phyloP scores from a whole-genome alignment of 2,329 filamentous ascomycete genomes.

The Fusarium sp. region DNA sequence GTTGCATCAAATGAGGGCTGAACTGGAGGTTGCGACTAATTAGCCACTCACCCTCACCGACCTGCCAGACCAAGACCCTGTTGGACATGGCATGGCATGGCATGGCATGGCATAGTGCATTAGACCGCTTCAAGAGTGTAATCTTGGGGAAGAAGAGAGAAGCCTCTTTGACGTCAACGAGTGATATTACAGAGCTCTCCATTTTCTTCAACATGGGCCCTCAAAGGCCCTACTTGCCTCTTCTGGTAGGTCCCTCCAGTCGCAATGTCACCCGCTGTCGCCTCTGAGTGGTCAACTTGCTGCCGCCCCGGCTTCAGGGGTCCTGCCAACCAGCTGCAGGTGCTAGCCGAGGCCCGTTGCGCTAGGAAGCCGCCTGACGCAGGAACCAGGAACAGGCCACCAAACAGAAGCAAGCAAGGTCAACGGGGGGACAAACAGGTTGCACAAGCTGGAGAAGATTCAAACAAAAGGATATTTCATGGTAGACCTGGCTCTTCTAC shows the following conservation, averaged over 20 bases:
- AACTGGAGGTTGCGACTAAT: background rate
- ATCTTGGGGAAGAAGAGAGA: constrained; percentile 15
- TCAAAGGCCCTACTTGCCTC: constrained; percentile 8
- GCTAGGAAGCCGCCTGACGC: constrained; percentile 36
- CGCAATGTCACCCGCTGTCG: constrained; percentile 16
- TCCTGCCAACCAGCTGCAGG: constrained; percentile 21
- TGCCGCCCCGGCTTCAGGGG: constrained; percentile 14
- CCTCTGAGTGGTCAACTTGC: constrained; percentile 14
- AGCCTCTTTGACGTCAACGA: constrained; percentile 17
- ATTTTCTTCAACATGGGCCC: background rate
- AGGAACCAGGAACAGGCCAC: constrained; percentile 37
- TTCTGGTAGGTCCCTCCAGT: constrained; percentile 24
- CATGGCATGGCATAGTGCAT: constrained; percentile 3
- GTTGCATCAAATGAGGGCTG: constrained; percentile 23
- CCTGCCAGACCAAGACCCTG: constrained; percentile 1
- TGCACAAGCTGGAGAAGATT: background rate
- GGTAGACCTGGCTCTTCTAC: background rate
- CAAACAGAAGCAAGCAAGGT: background rate
- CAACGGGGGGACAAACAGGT: background rate
- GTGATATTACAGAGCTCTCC: constrained; percentile 1
- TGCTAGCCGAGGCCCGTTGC: constrained; percentile 31
- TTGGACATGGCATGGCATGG: background rate
- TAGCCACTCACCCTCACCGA: constrained; percentile 27
- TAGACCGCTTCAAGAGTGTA: constrained; percentile 12
- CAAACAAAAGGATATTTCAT: background rate